Evolutionary conservation across 1,284 basidiomycete genomes (phyloP), one percentile per base, ranked within the genome.

Genomic region (Malassezia restricta): DNA sequence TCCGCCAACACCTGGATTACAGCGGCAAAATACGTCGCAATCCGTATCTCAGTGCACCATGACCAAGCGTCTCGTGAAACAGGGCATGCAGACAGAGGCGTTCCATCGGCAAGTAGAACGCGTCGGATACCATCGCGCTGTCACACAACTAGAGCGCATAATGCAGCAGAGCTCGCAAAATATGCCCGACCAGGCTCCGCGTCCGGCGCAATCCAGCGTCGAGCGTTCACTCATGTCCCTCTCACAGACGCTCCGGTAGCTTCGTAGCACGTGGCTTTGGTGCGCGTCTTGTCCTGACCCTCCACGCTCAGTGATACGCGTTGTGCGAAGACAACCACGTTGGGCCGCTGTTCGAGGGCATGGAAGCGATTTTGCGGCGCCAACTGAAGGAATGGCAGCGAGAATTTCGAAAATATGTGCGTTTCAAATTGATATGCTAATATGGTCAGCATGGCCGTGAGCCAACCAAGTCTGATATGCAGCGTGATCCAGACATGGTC

Each of bases 361-460:
- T 55, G 53, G 53, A 55, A 40, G 47, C 53, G 6, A 45, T 55
- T 15, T 28, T 55, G 38, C 53, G 53, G n/a, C 31, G 24, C 17
- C 47, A 55, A 43, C 49, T 55, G 29, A 55, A 55, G 31, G 41
- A 50, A 30, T 55, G 53, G 53, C 53, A 49, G 35, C 47, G 48
- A 12, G 40, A 35, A 0, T 55, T 55, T 35, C 53, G 53, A 11
- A 28, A 33, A 27, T 14, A 48, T 29, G 46, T 48, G 40, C 9
- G 39, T 12, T 4, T 9, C 20, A 20, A n/a, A 11, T 24, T 24
- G 20, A 3, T 8, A 14, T 27, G 9, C 20, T 37, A 28, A 33
- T 47, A 32, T 15, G 27, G n/a, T n/a, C n/a, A 46, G 48, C 43
- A 55, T 55, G 48, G 32, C 11, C 42, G 53, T 4, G 53, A 55